Evolutionary conservation across 2,329 filamentous ascomycete genomes (phyloP), one percentile per base, ranked within the genome.

Genomic region (Thielaviopsis musarum): DNA sequence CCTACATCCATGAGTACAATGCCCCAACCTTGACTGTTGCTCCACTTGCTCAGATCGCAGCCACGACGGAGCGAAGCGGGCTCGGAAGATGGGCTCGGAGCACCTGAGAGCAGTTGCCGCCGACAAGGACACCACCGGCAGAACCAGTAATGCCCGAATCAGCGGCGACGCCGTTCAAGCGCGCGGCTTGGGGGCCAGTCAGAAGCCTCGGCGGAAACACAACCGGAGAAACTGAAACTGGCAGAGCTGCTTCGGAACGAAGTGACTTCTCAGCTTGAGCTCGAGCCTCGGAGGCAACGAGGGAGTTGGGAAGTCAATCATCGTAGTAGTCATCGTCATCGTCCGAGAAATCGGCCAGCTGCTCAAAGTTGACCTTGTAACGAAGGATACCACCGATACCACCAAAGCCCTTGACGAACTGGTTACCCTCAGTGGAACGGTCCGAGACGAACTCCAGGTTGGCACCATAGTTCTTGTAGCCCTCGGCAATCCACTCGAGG

Each of bases 311-410:
- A 80, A 84, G 87, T 91, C 87, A 91, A 93, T 94, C 83, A 73
- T 82, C 80, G 76, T 95, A 96, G 78, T 95, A 96, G 74, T 91
- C 91, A 72, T 97, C 91, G 74, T 91, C 87, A 71, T 93, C 87
- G 72, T 95, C 91, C 69, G 87, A 83, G 69, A 87, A 80, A 72
- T 97, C 93, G 73, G 86, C 87, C 73, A 98, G 81, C 75, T 98
- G 94, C 76, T 98, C 94, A 76, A 98, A 98, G 79, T 98, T 98
- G 79, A 98, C 89, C 79, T 96, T 96, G 84, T 98, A 98, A 67
- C 93, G 90, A 70, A 98, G 83, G 69, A 98, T 85, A 65, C 91
- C 91, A 66, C 93, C 93, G 67, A 98, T 95, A 70, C 93, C 93
- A 84, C 93, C 93, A 70, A 98, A 98, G 64, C 93, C 93, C 78